Evolutionary conservation across 352 stramenopile genomes (phyloP).

Genomic region (Phytophthora nicotianae): DNA sequence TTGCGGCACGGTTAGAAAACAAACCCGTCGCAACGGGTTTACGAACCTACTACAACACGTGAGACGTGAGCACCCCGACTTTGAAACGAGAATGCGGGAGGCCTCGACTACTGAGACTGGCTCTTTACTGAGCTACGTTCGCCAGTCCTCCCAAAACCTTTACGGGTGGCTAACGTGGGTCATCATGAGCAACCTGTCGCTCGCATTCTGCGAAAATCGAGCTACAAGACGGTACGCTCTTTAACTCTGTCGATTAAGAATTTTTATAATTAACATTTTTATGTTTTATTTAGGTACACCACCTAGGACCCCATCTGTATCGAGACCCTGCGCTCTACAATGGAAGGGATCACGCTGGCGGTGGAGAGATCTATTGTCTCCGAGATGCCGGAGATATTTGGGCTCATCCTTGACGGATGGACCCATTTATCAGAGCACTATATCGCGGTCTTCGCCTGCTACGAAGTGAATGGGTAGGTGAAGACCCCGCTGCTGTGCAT

Average conservation of each 20-base stretch:
- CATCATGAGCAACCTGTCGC: not conserved
- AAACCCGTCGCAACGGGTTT: not conserved
- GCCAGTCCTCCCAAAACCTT: not conserved
- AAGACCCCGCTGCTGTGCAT: not conserved
- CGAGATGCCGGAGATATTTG: not conserved
- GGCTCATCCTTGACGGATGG: constrained; percentile 1
- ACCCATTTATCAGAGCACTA: not conserved
- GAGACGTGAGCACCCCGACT: not conserved
- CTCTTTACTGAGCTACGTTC: not conserved
- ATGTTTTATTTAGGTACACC: not conserved
- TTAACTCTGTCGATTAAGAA: not conserved
- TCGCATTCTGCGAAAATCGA: not conserved
- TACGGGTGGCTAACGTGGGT: not conserved
- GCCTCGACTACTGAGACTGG: constrained; percentile 4
- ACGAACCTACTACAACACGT: constrained; percentile 13
- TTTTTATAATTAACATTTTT: not conserved
- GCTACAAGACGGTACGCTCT: not conserved
- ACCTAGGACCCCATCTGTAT: not conserved
- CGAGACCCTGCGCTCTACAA: not conserved
- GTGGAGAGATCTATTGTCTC: not conserved
- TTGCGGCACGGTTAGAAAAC: constrained; percentile 12
- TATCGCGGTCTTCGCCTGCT: not conserved
- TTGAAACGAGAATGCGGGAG: constrained; percentile 1
- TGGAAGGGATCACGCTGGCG: not conserved
- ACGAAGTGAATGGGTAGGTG: not conserved